These are phyloP conservation scores for Lentinula aciculospora DNA, from an alignment of 768 basidiomycete genomes.

Conservation along the genomic window DNA sequence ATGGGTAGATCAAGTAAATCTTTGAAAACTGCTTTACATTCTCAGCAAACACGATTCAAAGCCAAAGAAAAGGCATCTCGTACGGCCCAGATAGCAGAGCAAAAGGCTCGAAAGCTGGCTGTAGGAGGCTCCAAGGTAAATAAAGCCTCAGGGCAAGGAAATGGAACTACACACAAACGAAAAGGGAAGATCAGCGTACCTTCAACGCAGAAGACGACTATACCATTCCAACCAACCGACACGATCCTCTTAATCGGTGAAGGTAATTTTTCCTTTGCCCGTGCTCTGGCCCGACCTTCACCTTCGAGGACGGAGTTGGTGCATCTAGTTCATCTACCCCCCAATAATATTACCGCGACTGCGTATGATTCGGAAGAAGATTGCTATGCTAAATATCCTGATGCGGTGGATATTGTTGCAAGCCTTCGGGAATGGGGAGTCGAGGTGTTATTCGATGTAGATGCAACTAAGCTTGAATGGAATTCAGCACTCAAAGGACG, in stretches of 20 bases:
- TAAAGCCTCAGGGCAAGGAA: slow-evolving; percentile 18
- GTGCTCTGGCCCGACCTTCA: slow-evolving; percentile 53
- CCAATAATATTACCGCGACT: slow-evolving; percentile 75
- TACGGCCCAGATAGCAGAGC: slow-evolving; percentile 35
- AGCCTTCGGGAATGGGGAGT: slow-evolving; percentile 54
- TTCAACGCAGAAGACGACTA: slow-evolving; percentile 34
- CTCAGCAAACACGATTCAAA: slow-evolving; percentile 63
- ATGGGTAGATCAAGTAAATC: slow-evolving; percentile 50
- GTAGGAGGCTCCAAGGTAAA: slow-evolving; percentile 27
- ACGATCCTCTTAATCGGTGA: slow-evolving; percentile 81
- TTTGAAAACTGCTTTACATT: slow-evolving; percentile 63
- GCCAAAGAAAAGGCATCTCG: slow-evolving; percentile 57
- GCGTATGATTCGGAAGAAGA: slow-evolving; percentile 75
- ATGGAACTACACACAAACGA: background rate
- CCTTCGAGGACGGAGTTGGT: slow-evolving; percentile 36
- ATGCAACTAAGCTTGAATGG: slow-evolving; percentile 75
- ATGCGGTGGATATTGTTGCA: slow-evolving; percentile 53
- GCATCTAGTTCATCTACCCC: slow-evolving; percentile 33
- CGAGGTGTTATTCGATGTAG: slow-evolving; percentile 72
- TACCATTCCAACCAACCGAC: slow-evolving; percentile 64
- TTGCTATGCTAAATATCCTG: slow-evolving; percentile 81
- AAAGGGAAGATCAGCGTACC: background rate
- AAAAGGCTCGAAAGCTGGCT: slow-evolving; percentile 14
- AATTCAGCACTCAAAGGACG: slow-evolving; percentile 48
- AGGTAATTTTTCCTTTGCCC: slow-evolving; percentile 92